phyloP scores from a whole-genome alignment of 441 rosid species.

The Gossypium gossypioides region DNA sequence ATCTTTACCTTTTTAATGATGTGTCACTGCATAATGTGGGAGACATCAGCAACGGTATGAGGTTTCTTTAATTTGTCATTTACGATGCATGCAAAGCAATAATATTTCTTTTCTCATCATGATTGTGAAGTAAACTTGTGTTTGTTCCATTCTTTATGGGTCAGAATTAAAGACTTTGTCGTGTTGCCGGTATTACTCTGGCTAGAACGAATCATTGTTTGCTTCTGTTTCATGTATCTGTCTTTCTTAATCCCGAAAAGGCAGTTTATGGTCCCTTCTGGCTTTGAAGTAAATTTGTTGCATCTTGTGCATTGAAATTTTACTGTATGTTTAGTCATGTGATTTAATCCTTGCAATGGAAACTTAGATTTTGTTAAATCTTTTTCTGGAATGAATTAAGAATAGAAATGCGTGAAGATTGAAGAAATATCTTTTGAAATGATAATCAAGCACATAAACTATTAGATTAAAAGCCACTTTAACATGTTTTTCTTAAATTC shows the following conservation, averaged over 20 bases:
- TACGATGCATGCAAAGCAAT: background rate
- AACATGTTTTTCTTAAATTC: background rate
- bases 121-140: background rate
- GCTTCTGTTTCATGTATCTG: background rate
- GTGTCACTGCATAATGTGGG: background rate
- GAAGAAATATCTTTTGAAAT: background rate
- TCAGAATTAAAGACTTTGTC: conserved; percentile 4
- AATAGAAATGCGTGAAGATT: background rate
- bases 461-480: background rate
- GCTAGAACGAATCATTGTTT: background rate
- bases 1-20: conserved; percentile 9
- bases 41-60: background rate
- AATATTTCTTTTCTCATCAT: background rate
- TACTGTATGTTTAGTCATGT: background rate
- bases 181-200: background rate
- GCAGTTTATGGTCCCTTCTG: background rate
- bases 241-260: background rate
- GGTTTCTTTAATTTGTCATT: conserved; percentile 7
- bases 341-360: background rate
- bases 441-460: background rate
- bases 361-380: background rate
- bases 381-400: background rate
- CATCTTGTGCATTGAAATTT: background rate
- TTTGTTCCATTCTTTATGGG: background rate
- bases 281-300: background rate